phyloP scores from a whole-genome alignment of 306 rosid genomes.

The Rosa rugosa region DNA sequence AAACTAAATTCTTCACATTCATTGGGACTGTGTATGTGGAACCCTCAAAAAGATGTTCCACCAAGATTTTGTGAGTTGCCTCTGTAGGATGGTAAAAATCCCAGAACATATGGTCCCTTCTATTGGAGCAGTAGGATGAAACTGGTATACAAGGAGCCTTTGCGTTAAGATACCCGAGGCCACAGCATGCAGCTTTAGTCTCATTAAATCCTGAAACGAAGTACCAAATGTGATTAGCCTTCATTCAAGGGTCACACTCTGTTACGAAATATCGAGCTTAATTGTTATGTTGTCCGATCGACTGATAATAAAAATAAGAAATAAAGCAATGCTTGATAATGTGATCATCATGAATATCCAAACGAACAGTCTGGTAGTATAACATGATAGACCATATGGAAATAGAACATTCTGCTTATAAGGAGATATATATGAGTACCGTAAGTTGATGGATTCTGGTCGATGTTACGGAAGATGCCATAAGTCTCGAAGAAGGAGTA shows the following conservation, averaged over 20 bases:
- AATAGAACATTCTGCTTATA: neutral
- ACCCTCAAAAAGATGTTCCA: constrained; percentile 49
- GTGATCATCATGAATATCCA: neutral
- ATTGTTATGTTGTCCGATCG: no score
- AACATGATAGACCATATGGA: neutral
- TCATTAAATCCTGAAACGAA: constrained; percentile 57
- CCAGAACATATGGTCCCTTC: constrained; percentile 70
- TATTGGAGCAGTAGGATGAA: constrained; percentile 51
- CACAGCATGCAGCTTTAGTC: constrained; percentile 72
- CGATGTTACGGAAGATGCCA: constrained; percentile 29
- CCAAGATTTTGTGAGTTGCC: constrained; percentile 42
- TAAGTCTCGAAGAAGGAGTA: constrained; percentile 55
- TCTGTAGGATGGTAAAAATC: constrained; percentile 75
- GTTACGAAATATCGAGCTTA: neutral
- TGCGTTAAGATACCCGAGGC: constrained; percentile 57
- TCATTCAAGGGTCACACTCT: neutral
- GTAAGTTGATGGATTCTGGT: constrained; percentile 36
- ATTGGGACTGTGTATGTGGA: constrained; percentile 48
- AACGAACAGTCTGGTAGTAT: neutral
- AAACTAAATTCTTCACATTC: constrained; percentile 49
- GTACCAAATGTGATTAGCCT: no score
- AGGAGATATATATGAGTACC: constrained; percentile 36
- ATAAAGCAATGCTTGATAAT: no score
- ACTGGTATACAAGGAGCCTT: constrained; percentile 45
- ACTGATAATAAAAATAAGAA: no score